phyloP scores from a whole-genome alignment of 164 flowering plant species.

The Chimonanthus praecox region DNA sequence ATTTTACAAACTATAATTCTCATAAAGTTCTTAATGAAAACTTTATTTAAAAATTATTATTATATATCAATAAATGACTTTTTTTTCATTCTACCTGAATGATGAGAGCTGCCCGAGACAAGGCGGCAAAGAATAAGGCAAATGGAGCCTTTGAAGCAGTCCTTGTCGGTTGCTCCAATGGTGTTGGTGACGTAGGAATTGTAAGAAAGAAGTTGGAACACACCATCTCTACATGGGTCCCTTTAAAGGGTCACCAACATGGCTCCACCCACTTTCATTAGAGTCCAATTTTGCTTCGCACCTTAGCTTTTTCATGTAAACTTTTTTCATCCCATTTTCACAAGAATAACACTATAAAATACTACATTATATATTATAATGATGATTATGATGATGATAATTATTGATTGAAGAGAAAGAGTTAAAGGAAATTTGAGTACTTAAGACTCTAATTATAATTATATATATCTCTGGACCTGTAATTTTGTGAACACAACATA shows the following conservation, averaged over 20 bases:
- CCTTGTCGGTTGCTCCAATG: slow-evolving; percentile 39
- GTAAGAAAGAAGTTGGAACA: slow-evolving; percentile 35
- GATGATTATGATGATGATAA: background rate
- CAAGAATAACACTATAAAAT: background rate
- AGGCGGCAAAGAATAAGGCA: slow-evolving; percentile 73
- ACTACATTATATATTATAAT: background rate
- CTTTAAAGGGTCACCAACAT: slow-evolving; percentile 92
- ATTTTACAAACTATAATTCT: too few species aligned
- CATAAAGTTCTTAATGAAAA: too few species aligned
- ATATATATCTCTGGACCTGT: too few species aligned
- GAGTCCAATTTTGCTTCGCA: slow-evolving; percentile 81
- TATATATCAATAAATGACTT: too few species aligned
- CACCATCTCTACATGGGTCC: slow-evolving; percentile 50
- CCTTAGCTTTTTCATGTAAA: slow-evolving; percentile 57
- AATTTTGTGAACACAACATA: too few species aligned
- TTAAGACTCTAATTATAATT: too few species aligned
- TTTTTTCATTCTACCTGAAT: slow-evolving; percentile 44
- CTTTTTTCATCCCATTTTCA: slow-evolving; percentile 64
- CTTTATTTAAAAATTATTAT: too few species aligned
- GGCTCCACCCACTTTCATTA: slow-evolving; percentile 80
- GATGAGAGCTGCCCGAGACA: slow-evolving; percentile 91
- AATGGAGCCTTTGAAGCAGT: slow-evolving; percentile 85
- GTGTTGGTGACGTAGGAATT: slow-evolving; percentile 15
- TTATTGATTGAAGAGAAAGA: too few species aligned
- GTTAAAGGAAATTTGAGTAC: too few species aligned